phyloP scores from a whole-genome alignment of 106 monocot species.

The Triglochin maritima region DNA sequence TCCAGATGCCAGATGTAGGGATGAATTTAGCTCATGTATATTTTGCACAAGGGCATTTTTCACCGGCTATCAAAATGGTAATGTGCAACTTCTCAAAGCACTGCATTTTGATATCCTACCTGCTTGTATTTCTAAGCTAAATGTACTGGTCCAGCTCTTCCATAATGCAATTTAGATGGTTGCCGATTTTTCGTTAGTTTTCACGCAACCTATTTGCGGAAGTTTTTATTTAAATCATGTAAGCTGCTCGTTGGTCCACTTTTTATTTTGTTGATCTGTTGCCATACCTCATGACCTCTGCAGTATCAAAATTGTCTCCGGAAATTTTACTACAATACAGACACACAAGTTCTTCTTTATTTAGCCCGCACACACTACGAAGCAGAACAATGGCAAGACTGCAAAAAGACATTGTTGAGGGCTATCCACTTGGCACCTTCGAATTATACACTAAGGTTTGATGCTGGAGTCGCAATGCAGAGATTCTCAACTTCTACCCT shows the following conservation, averaged over 20 bases:
- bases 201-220: too few relatives aligned
- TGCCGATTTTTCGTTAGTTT: too few relatives aligned
- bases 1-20: slow-evolving; percentile 99
- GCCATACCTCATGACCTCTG: slow-evolving; percentile 9
- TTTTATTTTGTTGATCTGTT: too few relatives aligned
- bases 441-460: slow-evolving; percentile 79
- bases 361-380: slow-evolving; percentile 90
- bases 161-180: too few relatives aligned
- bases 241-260: too few relatives aligned
- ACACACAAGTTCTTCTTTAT: slow-evolving; percentile 72
- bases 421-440: slow-evolving; percentile 94
- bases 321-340: slow-evolving; percentile 88
- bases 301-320: slow-evolving; percentile 99
- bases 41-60: slow-evolving; percentile 97
- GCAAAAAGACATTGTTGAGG: slow-evolving; percentile 83
- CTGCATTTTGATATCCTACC: background rate
- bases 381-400: slow-evolving; percentile 99
- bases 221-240: too few relatives aligned
- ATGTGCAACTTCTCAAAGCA: background rate
- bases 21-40: slow-evolving; percentile 97
- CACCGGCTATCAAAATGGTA: slow-evolving; percentile 92
- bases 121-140: background rate
- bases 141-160: too few relatives aligned
- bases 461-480: slow-evolving; percentile 98
- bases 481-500: slow-evolving; percentile 93